Base-by-base conservation (phyloP, 2,329 filamentous ascomycete species). In the Botrytis sinoallii region DNA sequence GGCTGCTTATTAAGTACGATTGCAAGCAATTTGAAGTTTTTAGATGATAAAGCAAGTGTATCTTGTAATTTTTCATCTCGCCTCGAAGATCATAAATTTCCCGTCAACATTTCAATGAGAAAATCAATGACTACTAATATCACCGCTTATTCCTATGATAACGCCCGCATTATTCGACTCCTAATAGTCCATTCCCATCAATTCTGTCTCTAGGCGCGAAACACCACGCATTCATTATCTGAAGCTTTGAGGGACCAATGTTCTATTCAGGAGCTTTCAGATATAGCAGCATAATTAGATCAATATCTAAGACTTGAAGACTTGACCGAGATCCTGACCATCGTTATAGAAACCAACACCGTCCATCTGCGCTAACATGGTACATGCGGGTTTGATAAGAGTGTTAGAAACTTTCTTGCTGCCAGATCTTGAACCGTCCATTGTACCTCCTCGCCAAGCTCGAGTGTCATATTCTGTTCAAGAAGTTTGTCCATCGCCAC, bases 261-360 rank as follows among this genome's bases (percentile, higher is more conserved):
- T 42, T 40, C 9, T 42, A 44, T 57, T 25, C 38, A n/a, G 35
- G 40, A 4, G 18, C 18, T 55, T 40, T 42, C 5, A 20, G 35
- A 9, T 32, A 57, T 57, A 7, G 38, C n/a, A 32, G 48, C 35
- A 40, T 25, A 29, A 57, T 57, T 5, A 1, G n/a, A 6, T 42
- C 18, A 52, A 44, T 57, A 4, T 32, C 35, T 71, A 65, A 70
- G 52, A 14, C n/a, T 69, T 42, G 10, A 32, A 18, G 40, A 42
- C 48, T 57, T 57, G 25, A 32, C 77, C 77, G 32, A 42, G 25
- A 42, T 44, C 48, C 29, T 57, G 25, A 22, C 77, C 77, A 38
- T 78, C 64, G 57, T 79, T 80, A n/a, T 76, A 74, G 20, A 63
- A 75, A 7, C 79, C 79, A 38, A 79, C 74, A 25, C 77, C 78